Evolutionary conservation across 345 rosid genomes (phyloP).

Genomic region (Salix arbutifolia): DNA sequence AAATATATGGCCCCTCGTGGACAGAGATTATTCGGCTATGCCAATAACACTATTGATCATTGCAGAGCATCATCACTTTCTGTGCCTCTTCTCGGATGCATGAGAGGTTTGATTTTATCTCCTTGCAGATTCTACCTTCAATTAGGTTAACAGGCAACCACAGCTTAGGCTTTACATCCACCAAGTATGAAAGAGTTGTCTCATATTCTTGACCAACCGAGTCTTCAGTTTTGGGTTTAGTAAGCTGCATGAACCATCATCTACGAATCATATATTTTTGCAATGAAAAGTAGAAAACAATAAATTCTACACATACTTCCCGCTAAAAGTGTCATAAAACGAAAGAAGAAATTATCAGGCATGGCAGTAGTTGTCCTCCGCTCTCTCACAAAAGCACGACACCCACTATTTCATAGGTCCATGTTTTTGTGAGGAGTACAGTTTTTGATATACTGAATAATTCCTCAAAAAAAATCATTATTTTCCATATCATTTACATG

Average conservation of each 20-base stretch:
- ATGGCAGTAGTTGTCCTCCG: no score
- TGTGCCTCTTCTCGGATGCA: slow-evolving; percentile 62
- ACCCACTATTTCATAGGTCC: no score
- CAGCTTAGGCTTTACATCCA: slow-evolving; percentile 71
- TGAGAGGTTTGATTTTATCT: slow-evolving; percentile 62
- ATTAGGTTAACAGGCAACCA: slow-evolving; percentile 77
- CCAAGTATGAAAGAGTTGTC: slow-evolving; percentile 57
- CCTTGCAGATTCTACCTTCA: slow-evolving; percentile 74
- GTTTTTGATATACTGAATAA: no score
- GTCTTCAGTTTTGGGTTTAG: slow-evolving; percentile 29
- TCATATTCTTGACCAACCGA: slow-evolving; percentile 35
- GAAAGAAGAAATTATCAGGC: no score
- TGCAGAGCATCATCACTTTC: slow-evolving; percentile 25
- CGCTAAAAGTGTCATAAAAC: background rate
- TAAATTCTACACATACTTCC: background rate
- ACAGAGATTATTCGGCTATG: background rate
- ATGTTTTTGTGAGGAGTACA: no score
- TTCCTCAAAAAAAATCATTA: no score
- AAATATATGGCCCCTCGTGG: background rate
- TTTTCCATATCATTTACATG: no score
- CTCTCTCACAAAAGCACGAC: no score
- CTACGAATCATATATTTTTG: background rate
- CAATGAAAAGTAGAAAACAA: background rate
- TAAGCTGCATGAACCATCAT: slow-evolving; percentile 36
- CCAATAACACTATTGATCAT: slow-evolving; percentile 9